phyloP scores from a whole-genome alignment of 208 protist genomes.

The Trypanosoma melophagium region DNA sequence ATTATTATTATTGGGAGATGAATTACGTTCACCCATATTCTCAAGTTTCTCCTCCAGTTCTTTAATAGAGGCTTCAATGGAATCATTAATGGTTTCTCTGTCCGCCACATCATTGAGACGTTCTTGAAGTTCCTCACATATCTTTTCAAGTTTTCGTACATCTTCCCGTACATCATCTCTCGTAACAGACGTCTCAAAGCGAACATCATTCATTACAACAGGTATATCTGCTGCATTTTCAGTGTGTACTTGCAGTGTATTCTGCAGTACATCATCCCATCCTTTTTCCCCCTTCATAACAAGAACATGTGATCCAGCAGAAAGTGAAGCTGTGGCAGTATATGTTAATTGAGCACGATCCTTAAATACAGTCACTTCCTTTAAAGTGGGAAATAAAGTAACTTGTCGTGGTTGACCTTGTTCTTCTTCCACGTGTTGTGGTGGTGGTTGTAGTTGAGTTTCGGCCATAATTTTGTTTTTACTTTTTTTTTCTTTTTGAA shows the following conservation, averaged over 20 bases:
- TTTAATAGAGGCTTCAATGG: slow-evolving; percentile 10
- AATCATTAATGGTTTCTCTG: slow-evolving; percentile 6
- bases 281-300: slow-evolving; percentile 6
- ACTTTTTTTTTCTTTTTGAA: too few relatives aligned
- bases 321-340: slow-evolving; percentile 4
- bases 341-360: slow-evolving; percentile 28
- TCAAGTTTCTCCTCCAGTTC: slow-evolving; percentile 8
- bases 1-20: neutral
- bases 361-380: slow-evolving; percentile 29
- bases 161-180: slow-evolving; percentile 25
- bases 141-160: slow-evolving; percentile 10
- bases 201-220: slow-evolving; percentile 16
- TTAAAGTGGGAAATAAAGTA: slow-evolving; percentile 15
- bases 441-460: neutral
- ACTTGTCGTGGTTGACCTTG: neutral
- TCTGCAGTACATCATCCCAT: slow-evolving; percentile 20
- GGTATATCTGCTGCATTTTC: slow-evolving; percentile 1
- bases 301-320: slow-evolving; percentile 19
- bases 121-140: neutral
- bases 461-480: neutral
- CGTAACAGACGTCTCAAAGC: neutral
- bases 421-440: neutral
- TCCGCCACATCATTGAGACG: slow-evolving; percentile 7
- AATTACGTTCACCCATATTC: slow-evolving; percentile 5
- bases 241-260: slow-evolving; percentile 38